Evolutionary conservation across 768 basidiomycete genomes (phyloP).

Genomic region (Suillus paluster): DNA sequence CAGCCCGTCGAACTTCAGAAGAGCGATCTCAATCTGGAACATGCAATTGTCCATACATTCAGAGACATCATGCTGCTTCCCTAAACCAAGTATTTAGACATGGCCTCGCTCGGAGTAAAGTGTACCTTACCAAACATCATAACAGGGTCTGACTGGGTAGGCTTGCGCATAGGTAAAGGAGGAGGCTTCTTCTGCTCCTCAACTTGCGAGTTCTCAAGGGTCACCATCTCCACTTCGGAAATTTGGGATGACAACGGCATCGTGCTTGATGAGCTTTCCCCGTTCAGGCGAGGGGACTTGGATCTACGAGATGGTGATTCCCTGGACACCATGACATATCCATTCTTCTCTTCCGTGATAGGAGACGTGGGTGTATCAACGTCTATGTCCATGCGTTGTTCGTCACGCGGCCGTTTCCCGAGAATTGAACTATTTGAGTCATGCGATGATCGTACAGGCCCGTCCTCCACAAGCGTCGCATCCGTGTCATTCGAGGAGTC

Average conservation of each 20-base stretch:
- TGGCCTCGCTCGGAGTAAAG: background rate
- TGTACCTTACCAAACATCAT: conserved; percentile 85
- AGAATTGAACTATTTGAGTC: conserved; percentile 58
- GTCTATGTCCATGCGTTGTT: conserved; percentile 62
- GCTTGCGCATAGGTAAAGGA: conserved; percentile 59
- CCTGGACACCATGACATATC: conserved; percentile 46
- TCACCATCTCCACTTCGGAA: conserved; percentile 38
- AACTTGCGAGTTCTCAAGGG: conserved; percentile 21
- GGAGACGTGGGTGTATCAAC: conserved; percentile 33
- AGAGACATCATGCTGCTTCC: conserved; percentile 96
- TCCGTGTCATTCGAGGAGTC: conserved; percentile 88
- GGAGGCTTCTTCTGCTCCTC: conserved; percentile 48
- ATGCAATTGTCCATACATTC: conserved; percentile 99
- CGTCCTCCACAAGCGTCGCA: conserved; percentile 86
- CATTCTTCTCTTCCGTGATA: conserved; percentile 44
- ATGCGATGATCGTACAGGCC: conserved; percentile 41
- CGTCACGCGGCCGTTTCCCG: conserved; percentile 68
- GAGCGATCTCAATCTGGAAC: conserved; percentile 95
- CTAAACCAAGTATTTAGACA: conserved; percentile 42
- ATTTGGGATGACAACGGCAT: conserved; percentile 25
- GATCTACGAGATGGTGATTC: conserved; percentile 40
- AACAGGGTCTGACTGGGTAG: conserved; percentile 63
- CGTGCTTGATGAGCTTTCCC: conserved; percentile 34
- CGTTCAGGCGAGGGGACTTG: conserved; percentile 38
- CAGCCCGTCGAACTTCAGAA: conserved; percentile 68